Percentiles rank a stretch among this genome's conserved stretches.
Conservation (phyloP, 2,329 filamentous ascomycete genomes). For the Clonostachys rhizophaga region DNA sequence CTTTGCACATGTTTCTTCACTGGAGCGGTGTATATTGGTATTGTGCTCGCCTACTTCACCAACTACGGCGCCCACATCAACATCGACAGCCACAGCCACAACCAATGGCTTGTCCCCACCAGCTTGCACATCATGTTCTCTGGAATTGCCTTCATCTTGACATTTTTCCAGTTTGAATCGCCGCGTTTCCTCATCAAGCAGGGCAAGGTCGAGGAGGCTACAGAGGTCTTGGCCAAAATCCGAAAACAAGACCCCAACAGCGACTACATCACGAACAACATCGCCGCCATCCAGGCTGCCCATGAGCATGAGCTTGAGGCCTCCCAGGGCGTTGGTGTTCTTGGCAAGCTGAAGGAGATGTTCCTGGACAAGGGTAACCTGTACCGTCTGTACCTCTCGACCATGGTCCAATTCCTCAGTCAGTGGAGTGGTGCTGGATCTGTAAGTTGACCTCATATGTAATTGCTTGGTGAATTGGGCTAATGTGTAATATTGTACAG, state of each 20-base stretch:
- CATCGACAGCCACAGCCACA: constrained; percentile 37
- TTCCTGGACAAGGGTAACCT: constrained; percentile 64
- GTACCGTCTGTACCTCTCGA: constrained; percentile 66
- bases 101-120: constrained; percentile 63
- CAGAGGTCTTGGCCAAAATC: constrained; percentile 48
- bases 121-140: constrained; percentile 76
- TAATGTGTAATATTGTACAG: too few relatives aligned
- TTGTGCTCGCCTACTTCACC: constrained; percentile 75
- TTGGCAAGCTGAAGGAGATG: constrained; percentile 64
- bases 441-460: constrained; percentile 31
- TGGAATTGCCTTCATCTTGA: constrained; percentile 64
- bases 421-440: constrained; percentile 72
- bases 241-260: constrained; percentile 56
- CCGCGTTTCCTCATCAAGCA: constrained; percentile 67
- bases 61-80: constrained; percentile 56
- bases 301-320: constrained; percentile 70
- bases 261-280: constrained; percentile 57
- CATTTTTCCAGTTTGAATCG: constrained; percentile 65
- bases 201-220: constrained; percentile 53
- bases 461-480: too few relatives aligned
- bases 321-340: constrained; percentile 58
- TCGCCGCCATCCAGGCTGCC: constrained; percentile 58
- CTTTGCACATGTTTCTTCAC: constrained; percentile 61
- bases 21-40: constrained; percentile 65
- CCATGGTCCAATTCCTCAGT: constrained; percentile 64